Evolutionary conservation across 1,284 basidiomycete species (phyloP).

Genomic region (Fomitopsis schrenkii): DNA sequence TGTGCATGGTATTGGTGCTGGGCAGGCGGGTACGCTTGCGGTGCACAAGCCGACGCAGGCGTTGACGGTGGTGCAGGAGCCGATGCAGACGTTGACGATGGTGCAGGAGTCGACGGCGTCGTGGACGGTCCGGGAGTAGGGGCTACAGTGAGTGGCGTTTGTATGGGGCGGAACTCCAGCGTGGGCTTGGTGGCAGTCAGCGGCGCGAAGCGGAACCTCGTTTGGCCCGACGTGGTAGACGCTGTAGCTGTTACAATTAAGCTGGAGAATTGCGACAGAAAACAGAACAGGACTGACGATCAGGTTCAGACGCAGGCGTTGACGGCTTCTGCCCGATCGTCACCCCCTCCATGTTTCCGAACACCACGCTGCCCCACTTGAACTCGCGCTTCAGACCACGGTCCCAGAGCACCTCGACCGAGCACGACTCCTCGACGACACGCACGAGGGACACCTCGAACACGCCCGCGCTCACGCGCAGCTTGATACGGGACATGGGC

Average conservation of each 20-base stretch:
- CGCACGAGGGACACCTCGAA: constrained; percentile 76
- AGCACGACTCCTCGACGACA: constrained; percentile 61
- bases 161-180: not conserved
- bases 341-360: constrained; percentile 42
- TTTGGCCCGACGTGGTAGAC: constrained; percentile 20
- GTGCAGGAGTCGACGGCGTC: not conserved
- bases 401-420: constrained; percentile 81
- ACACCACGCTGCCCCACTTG: constrained; percentile 75
- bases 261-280: not conserved
- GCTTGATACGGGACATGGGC: constrained; percentile 70
- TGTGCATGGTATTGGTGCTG: not conserved
- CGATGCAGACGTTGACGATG: not conserved
- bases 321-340: constrained; percentile 62
- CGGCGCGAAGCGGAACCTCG: constrained; percentile 6
- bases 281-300: constrained; percentile 29
- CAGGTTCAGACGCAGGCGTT: constrained; percentile 36
- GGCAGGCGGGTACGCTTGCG: not conserved
- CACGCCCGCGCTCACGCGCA: constrained; percentile 73
- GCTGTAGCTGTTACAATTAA: not conserved
- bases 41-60: not conserved
- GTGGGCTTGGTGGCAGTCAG: not conserved
- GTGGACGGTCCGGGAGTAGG: not conserved
- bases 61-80: not conserved
- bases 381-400: constrained; percentile 65
- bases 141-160: not conserved